Evolutionary conservation across 768 basidiomycete species (phyloP), one percentile per base, ranked within the genome.

Genomic region (Pulveroboletus sp.): DNA sequence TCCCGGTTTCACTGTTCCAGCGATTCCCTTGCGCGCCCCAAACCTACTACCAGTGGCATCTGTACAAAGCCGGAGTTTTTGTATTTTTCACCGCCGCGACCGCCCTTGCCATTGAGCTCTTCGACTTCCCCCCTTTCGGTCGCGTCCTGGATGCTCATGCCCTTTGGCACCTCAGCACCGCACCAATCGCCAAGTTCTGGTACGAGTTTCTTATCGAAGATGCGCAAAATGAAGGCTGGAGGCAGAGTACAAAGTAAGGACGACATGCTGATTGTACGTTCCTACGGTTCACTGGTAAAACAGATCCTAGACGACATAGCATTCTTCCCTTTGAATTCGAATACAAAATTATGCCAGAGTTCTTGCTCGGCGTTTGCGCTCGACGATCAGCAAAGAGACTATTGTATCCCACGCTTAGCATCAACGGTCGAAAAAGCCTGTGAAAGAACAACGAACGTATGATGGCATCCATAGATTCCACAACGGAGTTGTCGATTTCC

Each of bases 121-220:
- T 95, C 53, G 95, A 99, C 63, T 98, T 98, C 60, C 81, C 93
- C 0, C 90, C 93, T 0, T 75, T 84, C 67, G 61, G 63, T n/a
- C 67, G 93, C 29, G 65, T 82, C 7, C 72, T 97, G 17, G 95
- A 98, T 62, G 93, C 94, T 0, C 97, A 97, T 66, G 77, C 92
- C 3, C 69, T 98, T 14, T 98, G 95, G 97, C 95, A 99, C 66
- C 72, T 88, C 8, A 76, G 81, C 4, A 99, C 95, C 0, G 85
- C 79, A 1, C 85, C 86, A 0, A 79, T 98, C 27, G 80, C 84
- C 4, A 61, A 77, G 40, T 73, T 79, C 39, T 97, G 95, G 94
- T 98, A 95, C 59, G 71, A 77, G n/a, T 94, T 95, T 58, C 65
- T 94, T 25, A 62, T 87, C 7, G 65, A 81, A 56, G 94, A 95